Evolutionary conservation across 805 yeast species (phyloP), one percentile per base, ranked within the genome.

Genomic region (Saccharomycopsis vini): DNA sequence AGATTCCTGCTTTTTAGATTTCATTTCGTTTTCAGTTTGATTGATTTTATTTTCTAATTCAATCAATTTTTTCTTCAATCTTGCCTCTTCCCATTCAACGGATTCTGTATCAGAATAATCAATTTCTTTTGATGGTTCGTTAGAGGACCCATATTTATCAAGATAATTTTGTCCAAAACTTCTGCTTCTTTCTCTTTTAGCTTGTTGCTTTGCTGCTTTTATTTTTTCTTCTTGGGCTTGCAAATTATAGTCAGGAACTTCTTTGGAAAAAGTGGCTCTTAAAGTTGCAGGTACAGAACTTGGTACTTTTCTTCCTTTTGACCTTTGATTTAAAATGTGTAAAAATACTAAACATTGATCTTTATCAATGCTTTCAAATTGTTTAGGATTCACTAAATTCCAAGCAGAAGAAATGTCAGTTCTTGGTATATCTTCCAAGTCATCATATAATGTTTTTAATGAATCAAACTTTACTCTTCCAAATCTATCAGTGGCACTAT

Each of bases 51-150:
- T 62, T 54, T 88, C 95, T 39, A 89, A 62, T 49, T 84, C 85
- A 10, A 78, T 71, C 49, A 90, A 68, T 58, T 88, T 90, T 49
- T 89, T 74, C 62, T 79, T 78, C 52, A 88, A 71, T 53, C 92
- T 73, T 13, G 82, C 94, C 55, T 82, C 87, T 60, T 89, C 97
- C 95, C 97, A 87, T 56, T 88, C 95, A 2, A 87, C 78, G n/a
- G 81, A 88, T 54, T 75, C 73, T 3, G 77, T 34, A 39, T 46
- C 47, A 23, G 56, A 46, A 24, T 49, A 45, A 24, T 44, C 47
- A 12, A 37, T 37, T 19, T 39, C 43, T n/a, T 43, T 43, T 19
- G 39, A 35, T 13, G 30, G 31, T 29, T 40, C 44, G 20, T 23
- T 34, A 20, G 24, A n/a, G 12, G 73, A 64, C 15, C 87, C 81